Conservation (phyloP, 805 yeast species). For the Blastobotrys americana region DNA sequence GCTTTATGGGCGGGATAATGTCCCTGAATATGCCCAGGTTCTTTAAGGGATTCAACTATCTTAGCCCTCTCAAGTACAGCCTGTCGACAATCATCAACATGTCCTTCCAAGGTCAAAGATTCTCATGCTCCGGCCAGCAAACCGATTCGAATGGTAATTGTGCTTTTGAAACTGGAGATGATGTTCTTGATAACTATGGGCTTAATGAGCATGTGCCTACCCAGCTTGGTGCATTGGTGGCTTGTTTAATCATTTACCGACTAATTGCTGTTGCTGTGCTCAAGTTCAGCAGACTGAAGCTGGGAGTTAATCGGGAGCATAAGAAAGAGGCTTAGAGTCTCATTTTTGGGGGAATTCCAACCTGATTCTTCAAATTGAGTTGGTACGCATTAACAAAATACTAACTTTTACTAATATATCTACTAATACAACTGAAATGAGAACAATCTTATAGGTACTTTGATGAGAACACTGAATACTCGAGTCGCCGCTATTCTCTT, state of each 20-base stretch:
- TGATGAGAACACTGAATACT: no score
- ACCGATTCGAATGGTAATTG: constrained; percentile 36
- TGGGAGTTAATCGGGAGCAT: no score
- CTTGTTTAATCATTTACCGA: constrained; percentile 23
- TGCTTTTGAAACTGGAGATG: constrained; percentile 44
- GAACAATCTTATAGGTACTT: no score
- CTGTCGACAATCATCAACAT: constrained; percentile 54
- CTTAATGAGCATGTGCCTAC: constrained; percentile 26
- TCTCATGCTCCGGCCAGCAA: constrained; percentile 42
- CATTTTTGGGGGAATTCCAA: no score
- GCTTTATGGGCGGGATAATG: constrained; percentile 79
- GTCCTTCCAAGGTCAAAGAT: constrained; percentile 46
- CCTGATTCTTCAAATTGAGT: no score
- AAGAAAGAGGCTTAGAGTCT: no score
- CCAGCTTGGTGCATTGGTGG: constrained; percentile 23
- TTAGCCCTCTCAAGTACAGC: constrained; percentile 72
- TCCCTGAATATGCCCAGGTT: constrained; percentile 68
- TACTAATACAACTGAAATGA: no score
- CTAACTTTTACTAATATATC: no score
- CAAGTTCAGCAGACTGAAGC: constrained; percentile 20
- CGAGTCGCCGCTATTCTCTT: no score
- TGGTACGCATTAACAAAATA: no score
- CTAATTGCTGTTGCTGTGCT: constrained; percentile 21
- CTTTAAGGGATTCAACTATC: constrained; percentile 61
- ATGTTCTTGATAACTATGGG: constrained; percentile 48